A percentile compares a stretch with the other conserved stretches of the same genome.
These are phyloP conservation scores for Endoconidiophora polonica DNA, from an alignment of 2,329 filamentous ascomycete genomes.

Conservation along the genomic window DNA sequence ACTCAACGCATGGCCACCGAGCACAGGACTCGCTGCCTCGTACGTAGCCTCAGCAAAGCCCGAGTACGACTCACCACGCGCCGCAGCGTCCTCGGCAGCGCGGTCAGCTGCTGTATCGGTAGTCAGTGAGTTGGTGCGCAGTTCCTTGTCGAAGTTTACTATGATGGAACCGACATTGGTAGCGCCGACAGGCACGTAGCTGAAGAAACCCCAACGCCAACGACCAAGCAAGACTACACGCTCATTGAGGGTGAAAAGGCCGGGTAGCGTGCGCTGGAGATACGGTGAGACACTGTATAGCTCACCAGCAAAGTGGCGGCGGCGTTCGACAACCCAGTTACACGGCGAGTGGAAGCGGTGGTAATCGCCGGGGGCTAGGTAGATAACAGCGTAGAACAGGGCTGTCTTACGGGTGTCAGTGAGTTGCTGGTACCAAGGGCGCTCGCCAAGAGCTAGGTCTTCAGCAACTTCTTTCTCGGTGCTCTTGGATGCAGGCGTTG, in stretches of 20 bases:
- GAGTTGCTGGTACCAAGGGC: conserved; percentile 54
- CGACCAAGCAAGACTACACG: conserved; percentile 81
- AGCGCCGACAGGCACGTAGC: conserved; percentile 84
- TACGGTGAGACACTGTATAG: conserved; percentile 91
- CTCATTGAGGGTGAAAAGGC: conserved; percentile 92
- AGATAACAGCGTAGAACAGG: conserved; percentile 88
- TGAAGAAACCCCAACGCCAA: conserved; percentile 97
- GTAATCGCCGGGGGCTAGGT: conserved; percentile 86
- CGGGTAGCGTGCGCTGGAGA: conserved; percentile 78
- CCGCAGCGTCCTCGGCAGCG: conserved; percentile 63
- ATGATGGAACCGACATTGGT: conserved; percentile 96
- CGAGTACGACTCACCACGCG: conserved; percentile 64
- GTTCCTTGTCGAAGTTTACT: conserved; percentile 89
- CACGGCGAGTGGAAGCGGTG: conserved; percentile 94
- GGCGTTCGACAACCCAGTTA: conserved; percentile 84
- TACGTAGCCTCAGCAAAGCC: conserved; percentile 92
- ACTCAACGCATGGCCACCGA: conserved; percentile 68
- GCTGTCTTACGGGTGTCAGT: conserved; percentile 37
- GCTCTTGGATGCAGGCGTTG: conserved; percentile 57
- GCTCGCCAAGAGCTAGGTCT: conserved; percentile 58
- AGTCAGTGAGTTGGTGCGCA: conserved; percentile 79
- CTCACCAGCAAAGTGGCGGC: conserved; percentile 95
- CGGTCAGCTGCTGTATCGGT: conserved; percentile 85
- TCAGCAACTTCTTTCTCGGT: conserved; percentile 48
- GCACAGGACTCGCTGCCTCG: conserved; percentile 53